Evolutionary conservation across 2,329 filamentous ascomycete species (phyloP).

Genomic region (Aphanoascus verrucosus): DNA sequence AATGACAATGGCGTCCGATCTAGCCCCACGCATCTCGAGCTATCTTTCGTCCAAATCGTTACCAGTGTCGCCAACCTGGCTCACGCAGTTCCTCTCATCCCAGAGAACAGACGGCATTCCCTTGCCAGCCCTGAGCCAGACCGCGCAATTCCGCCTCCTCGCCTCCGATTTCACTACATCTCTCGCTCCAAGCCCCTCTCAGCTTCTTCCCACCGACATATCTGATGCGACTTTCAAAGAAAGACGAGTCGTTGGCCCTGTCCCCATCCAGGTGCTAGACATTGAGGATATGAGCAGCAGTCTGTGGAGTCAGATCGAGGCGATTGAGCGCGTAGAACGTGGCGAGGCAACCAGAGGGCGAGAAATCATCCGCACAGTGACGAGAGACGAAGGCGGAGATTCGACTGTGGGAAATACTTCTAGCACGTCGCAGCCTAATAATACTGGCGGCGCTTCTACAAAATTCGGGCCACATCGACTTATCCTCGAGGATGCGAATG

Average conservation of each 20-base stretch:
- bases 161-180: constrained; percentile 62
- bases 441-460: constrained; percentile 8
- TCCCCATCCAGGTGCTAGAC: constrained; percentile 73
- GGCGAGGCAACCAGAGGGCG: constrained; percentile 51
- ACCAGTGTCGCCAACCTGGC: constrained; percentile 50
- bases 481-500: constrained; percentile 67
- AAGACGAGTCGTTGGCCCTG: constrained; percentile 46
- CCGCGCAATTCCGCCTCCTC: constrained; percentile 69
- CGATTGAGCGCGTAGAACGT: constrained; percentile 45
- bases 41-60: constrained; percentile 50
- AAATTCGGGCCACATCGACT: constrained; percentile 60
- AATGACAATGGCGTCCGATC: constrained; percentile 13
- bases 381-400: constrained; percentile 38
- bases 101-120: constrained; percentile 45
- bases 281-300: constrained; percentile 71
- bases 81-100: constrained; percentile 52
- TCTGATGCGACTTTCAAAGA: constrained; percentile 46
- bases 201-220: constrained; percentile 50
- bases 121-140: constrained; percentile 62
- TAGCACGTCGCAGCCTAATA: neutral
- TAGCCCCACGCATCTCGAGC: constrained; percentile 29
- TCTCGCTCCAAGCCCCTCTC: constrained; percentile 33
- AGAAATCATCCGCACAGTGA: constrained; percentile 66
- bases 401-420: constrained; percentile 7
- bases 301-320: constrained; percentile 79